Percentiles rank a stretch among this genome's conserved stretches.
Evolutionary conservation across 2,329 filamentous ascomycete genomes (phyloP).

Genomic region (Hansfordia pulvinata): DNA sequence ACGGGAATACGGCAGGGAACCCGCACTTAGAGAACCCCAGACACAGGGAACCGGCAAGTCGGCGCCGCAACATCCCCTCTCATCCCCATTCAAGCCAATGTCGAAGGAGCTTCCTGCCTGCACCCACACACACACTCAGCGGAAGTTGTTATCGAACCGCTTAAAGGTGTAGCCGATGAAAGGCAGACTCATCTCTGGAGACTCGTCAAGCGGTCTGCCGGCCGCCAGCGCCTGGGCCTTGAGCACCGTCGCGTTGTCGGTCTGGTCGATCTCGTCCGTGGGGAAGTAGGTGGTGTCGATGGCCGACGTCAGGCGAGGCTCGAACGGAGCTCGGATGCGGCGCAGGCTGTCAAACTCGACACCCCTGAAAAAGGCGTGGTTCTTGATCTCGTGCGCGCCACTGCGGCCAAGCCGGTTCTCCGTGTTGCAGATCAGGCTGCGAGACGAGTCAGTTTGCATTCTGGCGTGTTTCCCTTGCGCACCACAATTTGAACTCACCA

Average conservation of each 20-base stretch:
- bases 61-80: constrained; percentile 2
- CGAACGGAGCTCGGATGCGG: constrained; percentile 87
- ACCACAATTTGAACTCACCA: constrained; percentile 41
- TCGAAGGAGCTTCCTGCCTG: constrained; percentile 1
- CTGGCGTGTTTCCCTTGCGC: constrained; percentile 1
- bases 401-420: constrained; percentile 81
- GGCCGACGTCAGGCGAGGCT: constrained; percentile 83
- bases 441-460: constrained; percentile 6
- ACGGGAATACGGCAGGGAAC: too few species aligned
- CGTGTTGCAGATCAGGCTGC: constrained; percentile 85
- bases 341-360: constrained; percentile 91
- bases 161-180: constrained; percentile 98
- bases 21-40: too few species aligned
- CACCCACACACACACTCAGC: constrained; percentile 22
- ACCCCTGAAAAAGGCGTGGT: constrained; percentile 89
- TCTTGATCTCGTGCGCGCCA: constrained; percentile 85
- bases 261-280: constrained; percentile 95
- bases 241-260: constrained; percentile 78
- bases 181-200: constrained; percentile 88
- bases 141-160: constrained; percentile 70
- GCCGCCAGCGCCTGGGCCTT: constrained; percentile 69
- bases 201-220: constrained; percentile 55
- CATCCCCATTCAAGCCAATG: background rate
- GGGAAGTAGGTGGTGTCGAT: constrained; percentile 98
- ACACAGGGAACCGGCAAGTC: too few species aligned